A percentile compares a stretch with the other conserved stretches of the same genome.
Evolutionary conservation across 2,329 filamentous ascomycete genomes (phyloP).

Genomic region (Orbilia javanica): DNA sequence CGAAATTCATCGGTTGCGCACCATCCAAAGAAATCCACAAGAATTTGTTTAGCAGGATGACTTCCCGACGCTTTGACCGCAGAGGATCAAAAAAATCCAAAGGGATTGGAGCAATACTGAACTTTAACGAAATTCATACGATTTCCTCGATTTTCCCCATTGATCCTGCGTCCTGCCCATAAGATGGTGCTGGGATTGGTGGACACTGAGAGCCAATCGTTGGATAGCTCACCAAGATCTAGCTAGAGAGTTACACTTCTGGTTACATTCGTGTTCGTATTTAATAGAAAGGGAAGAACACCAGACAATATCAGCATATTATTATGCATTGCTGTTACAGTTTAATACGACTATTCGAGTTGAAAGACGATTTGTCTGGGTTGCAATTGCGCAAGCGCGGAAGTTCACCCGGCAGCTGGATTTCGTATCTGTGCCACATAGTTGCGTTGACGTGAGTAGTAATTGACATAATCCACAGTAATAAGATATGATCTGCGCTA

Average conservation of each 20-base stretch:
- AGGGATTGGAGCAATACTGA: too few species aligned
- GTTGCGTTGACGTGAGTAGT: not conserved
- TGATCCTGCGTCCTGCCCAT: too few species aligned
- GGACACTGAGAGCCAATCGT: too few species aligned
- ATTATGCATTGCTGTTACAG: not conserved
- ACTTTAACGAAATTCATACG: too few species aligned
- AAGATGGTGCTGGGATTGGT: too few species aligned
- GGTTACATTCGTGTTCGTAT: not conserved
- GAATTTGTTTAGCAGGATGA: too few species aligned
- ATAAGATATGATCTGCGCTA: not conserved
- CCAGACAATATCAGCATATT: not conserved
- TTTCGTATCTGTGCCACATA: slow-evolving; percentile 16
- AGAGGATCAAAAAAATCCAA: too few species aligned
- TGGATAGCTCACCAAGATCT: not conserved
- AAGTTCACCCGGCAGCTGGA: not conserved
- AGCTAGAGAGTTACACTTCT: not conserved
- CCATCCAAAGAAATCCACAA: too few species aligned
- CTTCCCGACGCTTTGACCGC: too few species aligned
- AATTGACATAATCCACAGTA: not conserved
- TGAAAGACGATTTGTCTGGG: not conserved
- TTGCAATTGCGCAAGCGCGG: not conserved
- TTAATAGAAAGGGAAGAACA: not conserved
- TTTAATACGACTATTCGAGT: too few species aligned
- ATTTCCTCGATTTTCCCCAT: too few species aligned
- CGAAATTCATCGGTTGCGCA: too few species aligned